Base-by-base conservation (phyloP, 2,329 filamentous ascomycete species). In the Monilinia fructicola region DNA sequence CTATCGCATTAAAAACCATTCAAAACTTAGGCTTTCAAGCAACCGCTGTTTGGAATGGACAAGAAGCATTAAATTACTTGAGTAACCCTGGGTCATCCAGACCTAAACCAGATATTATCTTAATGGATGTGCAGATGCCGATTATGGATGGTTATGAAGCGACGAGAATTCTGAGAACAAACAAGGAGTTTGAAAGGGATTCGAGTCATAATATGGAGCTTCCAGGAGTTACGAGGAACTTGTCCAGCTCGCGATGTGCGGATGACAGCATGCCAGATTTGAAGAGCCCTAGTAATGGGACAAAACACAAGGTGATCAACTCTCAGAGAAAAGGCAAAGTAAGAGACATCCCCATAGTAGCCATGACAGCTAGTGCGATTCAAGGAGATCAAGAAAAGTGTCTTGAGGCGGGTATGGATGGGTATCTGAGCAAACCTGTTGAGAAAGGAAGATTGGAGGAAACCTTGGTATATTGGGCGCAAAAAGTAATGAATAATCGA, bases 41-140 rank as follows among this genome's bases (percentile, higher is more conserved):
- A 40, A 69, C 66, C 21, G 71, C 73, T 7, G 69, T 71, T 38
- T 73, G 72, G 70, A 74, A 74, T 14, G 73, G 71, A n/a, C 67
- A 64, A 18, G 73, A 74, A 69, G 71, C 71, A 2, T 66, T 73
- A n/a, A 65, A 68, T 9, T 74, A 73, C 63, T 67, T 71, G 26
- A 69, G 69, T 2, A 65, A 55, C 11, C 67, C 71, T 23, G 69
- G 67, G 3, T 12, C 68, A 18, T 31, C 64, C 3, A 67, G 69
- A 52, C 72, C 72, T 3, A 55, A 68, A 21, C 71, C 72, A 16
- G 54, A 66, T 23, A 71, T 74, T 14, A 72, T 74, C 5, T 63
- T 74, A 2, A 74, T 81, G 79, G 83, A 85, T 68, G 78, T 85
- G 2, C 81, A 81, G 68, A 85, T 85, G 83, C 84, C 83, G 0